A percentile compares a stretch with the other conserved stretches of the same genome.
Evolutionary conservation across 441 rosid species (phyloP).

Genomic region (Syzygium malaccense): DNA sequence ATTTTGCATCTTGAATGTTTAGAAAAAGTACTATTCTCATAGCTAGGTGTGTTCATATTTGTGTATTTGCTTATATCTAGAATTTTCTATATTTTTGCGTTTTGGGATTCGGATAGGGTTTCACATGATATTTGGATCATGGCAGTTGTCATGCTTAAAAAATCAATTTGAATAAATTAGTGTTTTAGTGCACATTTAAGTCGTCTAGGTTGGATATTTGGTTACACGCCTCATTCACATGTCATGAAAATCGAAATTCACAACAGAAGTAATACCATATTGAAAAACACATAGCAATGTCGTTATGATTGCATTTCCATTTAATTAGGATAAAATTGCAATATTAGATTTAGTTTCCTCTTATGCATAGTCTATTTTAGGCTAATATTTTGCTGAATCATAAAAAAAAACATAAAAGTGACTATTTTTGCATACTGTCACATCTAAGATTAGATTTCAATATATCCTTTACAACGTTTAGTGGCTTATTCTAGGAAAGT

Average conservation of each 20-base stretch:
- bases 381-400: not conserved
- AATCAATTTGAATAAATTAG: no score
- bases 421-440: not conserved
- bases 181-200: not conserved
- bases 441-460: not conserved
- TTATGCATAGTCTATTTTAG: not conserved
- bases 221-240: not conserved
- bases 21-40: no score
- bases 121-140: not conserved
- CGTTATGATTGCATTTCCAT: not conserved
- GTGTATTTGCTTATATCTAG: not conserved
- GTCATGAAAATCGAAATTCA: not conserved
- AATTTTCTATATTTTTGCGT: not conserved
- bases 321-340: not conserved
- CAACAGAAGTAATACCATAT: not conserved
- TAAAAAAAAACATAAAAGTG: not conserved
- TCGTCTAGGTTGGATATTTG: not conserved
- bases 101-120: not conserved
- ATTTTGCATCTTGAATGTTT: not conserved
- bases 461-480: not conserved
- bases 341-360: not conserved
- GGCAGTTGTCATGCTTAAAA: not conserved
- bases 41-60: not conserved
- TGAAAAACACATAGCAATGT: not conserved
- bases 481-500: not conserved